These are phyloP conservation scores for Dillenia turbinata DNA, from an alignment of 164 flowering plant genomes.

Conservation along the genomic window DNA sequence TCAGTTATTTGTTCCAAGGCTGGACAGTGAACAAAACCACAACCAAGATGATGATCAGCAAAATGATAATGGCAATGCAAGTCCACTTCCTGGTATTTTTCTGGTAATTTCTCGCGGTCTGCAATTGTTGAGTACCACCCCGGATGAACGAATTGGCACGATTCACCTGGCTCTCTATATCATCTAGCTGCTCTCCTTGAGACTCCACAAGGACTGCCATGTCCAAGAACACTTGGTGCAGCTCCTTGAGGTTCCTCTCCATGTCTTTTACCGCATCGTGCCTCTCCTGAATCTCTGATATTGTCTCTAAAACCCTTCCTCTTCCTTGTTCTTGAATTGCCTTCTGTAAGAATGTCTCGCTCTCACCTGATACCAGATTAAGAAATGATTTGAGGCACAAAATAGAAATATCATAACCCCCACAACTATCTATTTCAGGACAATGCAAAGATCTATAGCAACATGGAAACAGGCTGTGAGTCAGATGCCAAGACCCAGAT, in stretches of 20 bases:
- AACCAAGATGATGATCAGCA: conserved; percentile 36
- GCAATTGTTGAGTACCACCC: conserved; percentile 30
- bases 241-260: conserved; percentile 50
- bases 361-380: conserved; percentile 21
- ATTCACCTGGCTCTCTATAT: conserved; percentile 54
- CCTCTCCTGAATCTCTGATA: conserved; percentile 60
- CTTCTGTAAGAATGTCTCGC: conserved; percentile 73
- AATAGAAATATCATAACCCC: too few relatives aligned
- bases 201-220: conserved; percentile 54
- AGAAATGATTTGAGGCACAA: too few relatives aligned
- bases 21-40: conserved; percentile 32
- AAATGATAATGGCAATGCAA: conserved; percentile 27
- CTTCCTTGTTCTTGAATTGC: conserved; percentile 71
- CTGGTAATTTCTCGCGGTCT: conserved; percentile 36
- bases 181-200: conserved; percentile 59
- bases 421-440: too few relatives aligned
- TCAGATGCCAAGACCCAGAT: too few relatives aligned
- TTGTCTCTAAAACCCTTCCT: conserved; percentile 47
- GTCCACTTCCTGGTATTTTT: conserved; percentile 50
- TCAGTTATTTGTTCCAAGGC: too few relatives aligned
- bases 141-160: conserved; percentile 45
- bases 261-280: conserved; percentile 59
- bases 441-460: too few relatives aligned
- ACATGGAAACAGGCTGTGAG: too few relatives aligned
- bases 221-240: conserved; percentile 66